phyloP scores from a whole-genome alignment of 164 flowering plant species.

The Tetracentron sinense region DNA sequence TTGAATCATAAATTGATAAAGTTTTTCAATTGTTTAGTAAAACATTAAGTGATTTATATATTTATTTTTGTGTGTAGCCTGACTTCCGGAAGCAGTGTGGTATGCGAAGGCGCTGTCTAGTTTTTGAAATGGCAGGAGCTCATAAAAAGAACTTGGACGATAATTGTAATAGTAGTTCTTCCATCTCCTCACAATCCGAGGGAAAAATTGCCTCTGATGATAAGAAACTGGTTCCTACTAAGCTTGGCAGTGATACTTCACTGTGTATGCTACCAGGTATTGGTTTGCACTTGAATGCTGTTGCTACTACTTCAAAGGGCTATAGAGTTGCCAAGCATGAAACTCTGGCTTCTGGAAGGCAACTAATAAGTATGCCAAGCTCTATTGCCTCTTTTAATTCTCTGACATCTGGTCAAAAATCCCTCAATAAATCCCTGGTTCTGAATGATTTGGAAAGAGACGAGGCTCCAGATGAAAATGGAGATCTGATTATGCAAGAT shows the following conservation, averaged over 20 bases:
- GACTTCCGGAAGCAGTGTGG: constrained; percentile 60
- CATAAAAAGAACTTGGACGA: constrained; percentile 44
- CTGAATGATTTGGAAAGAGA: constrained; percentile 36
- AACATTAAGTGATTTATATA: no score
- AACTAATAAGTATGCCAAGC: constrained; percentile 32
- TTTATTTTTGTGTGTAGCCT: constrained; percentile 25
- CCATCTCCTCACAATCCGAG: constrained; percentile 30
- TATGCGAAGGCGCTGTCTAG: constrained; percentile 79
- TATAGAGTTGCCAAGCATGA: constrained; percentile 41
- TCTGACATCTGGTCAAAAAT: constrained; percentile 29
- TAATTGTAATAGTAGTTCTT: constrained; percentile 35
- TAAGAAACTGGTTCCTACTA: constrained; percentile 37
- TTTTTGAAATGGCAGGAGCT: constrained; percentile 61
- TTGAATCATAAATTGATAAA: no score
- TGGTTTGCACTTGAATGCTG: constrained; percentile 90
- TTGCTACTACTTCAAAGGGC: constrained; percentile 56
- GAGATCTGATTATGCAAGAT: constrained; percentile 36
- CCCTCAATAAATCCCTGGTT: constrained; percentile 25
- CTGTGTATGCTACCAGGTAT: constrained; percentile 64
- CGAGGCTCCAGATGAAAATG: constrained; percentile 30
- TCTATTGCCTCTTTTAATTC: constrained; percentile 36
- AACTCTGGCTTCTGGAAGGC: constrained; percentile 33
- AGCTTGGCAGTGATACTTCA: constrained; percentile 47
- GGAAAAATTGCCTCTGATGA: constrained; percentile 33
- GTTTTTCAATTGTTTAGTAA: no score